These are phyloP conservation scores for Neoboletus magnificus DNA, from an alignment of 768 basidiomycete species.

Conservation along the genomic window DNA sequence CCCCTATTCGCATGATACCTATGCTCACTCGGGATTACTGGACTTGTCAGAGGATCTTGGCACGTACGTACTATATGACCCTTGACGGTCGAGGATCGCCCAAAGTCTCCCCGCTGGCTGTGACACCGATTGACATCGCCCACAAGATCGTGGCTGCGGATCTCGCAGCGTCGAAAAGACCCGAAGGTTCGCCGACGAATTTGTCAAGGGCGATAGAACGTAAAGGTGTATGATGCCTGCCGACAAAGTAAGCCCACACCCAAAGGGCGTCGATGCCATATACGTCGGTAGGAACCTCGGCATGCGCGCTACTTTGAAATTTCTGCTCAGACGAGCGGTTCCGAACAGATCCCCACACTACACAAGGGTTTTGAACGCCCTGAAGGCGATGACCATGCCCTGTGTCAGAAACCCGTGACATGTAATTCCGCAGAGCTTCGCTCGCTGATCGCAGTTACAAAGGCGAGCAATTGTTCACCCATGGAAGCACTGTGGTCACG, in stretches of 20 bases:
- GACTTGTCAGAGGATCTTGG: background rate
- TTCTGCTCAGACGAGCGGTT: background rate
- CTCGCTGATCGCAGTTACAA: background rate
- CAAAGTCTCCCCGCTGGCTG: background rate
- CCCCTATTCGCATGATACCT: background rate
- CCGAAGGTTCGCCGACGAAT: background rate
- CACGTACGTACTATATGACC: background rate
- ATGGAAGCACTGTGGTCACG: background rate
- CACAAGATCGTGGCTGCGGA: background rate
- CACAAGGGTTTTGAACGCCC: background rate
- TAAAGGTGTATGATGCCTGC: background rate
- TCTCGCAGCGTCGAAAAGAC: background rate
- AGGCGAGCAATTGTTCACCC: background rate
- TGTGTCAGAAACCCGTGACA: background rate
- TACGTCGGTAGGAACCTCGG: background rate
- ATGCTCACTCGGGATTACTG: background rate
- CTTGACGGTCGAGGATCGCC: background rate
- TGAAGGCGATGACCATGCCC: background rate
- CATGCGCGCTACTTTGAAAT: background rate
- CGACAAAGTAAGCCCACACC: background rate
- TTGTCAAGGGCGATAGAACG: background rate
- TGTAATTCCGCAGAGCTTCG: background rate
- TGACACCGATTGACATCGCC: background rate
- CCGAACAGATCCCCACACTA: background rate
- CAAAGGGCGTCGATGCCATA: background rate